Evolutionary conservation across 331 rosid genomes (phyloP).

Genomic region (Quercus lobata): DNA sequence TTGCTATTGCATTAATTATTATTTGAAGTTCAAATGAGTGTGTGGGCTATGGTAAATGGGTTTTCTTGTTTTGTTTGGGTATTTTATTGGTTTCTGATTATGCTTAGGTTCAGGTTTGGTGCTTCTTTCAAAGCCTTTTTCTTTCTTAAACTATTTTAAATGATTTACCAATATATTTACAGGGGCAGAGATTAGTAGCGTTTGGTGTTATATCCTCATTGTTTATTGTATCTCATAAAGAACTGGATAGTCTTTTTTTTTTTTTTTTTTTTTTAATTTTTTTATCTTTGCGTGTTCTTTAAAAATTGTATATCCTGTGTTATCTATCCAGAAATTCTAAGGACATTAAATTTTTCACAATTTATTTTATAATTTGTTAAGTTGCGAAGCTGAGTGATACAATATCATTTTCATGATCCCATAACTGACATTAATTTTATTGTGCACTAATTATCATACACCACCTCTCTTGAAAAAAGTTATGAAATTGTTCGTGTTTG

Average conservation of each 20-base stretch:
- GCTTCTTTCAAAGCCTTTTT: conserved; percentile 12
- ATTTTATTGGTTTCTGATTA: background rate
- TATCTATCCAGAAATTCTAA: background rate
- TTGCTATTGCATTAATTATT: background rate
- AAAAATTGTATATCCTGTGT: background rate
- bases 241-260: background rate
- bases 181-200: background rate
- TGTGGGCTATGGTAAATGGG: background rate
- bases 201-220: background rate
- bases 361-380: too few species aligned
- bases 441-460: too few species aligned
- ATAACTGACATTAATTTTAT: too few species aligned
- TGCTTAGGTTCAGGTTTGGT: background rate
- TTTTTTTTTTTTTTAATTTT: too few species aligned
- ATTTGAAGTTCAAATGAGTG: background rate
- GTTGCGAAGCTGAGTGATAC: too few species aligned
- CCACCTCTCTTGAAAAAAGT: too few species aligned
- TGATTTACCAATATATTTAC: conserved; percentile 1
- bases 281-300: background rate
- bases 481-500: too few species aligned
- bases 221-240: background rate
- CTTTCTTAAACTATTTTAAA: background rate
- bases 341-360: too few species aligned
- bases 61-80: background rate
- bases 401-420: too few species aligned